phyloP scores from a whole-genome alignment of 805 yeast genomes.

The Myxozyma nipponensis region DNA sequence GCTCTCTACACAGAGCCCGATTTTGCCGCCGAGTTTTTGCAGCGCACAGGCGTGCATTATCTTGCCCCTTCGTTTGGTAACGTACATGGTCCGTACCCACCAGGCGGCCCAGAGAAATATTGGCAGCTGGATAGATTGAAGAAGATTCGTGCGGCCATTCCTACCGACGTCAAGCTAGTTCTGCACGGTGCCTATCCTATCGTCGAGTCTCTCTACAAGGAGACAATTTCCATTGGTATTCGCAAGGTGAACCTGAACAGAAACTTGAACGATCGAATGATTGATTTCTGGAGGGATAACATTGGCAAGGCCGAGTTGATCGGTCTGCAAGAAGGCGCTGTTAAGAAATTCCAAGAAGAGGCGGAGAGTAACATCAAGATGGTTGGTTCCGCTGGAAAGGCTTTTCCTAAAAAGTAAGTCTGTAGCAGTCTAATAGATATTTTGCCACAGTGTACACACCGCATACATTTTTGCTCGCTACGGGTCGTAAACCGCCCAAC shows the following conservation, averaged over 20 bases:
- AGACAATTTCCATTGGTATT: constrained; percentile 34
- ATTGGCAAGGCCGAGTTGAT: constrained; percentile 32
- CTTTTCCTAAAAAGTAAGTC: too few species aligned
- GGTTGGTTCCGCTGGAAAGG: constrained; percentile 35
- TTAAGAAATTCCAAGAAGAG: constrained; percentile 30
- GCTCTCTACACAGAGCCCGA: constrained; percentile 39
- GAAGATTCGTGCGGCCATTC: constrained; percentile 27
- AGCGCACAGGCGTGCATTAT: constrained; percentile 38
- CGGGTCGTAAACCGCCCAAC: too few species aligned
- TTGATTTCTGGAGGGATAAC: constrained; percentile 32
- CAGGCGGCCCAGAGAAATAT: constrained; percentile 37
- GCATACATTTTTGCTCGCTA: too few species aligned
- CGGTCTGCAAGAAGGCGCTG: constrained; percentile 33
- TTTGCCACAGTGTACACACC: too few species aligned
- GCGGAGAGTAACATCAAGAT: constrained; percentile 36
- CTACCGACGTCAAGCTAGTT: constrained; percentile 35
- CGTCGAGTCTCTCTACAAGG: constrained; percentile 33
- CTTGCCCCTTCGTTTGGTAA: constrained; percentile 42
- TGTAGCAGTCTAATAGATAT: too few species aligned
- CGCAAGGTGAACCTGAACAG: constrained; percentile 39
- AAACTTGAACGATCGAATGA: constrained; percentile 34
- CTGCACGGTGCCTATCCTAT: constrained; percentile 40
- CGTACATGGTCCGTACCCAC: constrained; percentile 40
- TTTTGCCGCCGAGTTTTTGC: constrained; percentile 35
- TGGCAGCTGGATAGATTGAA: constrained; percentile 32